Percentiles rank a stretch among this genome's conserved stretches.
Conservation (phyloP, 148 eudicot species). For the Tetragonia tetragonoides region DNA sequence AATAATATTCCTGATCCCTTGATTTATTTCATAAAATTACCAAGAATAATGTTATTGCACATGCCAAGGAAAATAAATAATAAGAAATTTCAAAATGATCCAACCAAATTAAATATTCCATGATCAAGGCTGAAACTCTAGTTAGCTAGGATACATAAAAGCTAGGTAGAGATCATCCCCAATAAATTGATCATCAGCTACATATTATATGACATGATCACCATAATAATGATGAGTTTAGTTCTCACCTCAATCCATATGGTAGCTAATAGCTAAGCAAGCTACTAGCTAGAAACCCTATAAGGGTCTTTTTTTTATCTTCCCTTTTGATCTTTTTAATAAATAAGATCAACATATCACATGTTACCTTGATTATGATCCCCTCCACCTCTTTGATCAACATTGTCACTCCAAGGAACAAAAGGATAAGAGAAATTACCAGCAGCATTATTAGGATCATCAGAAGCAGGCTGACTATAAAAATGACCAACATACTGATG, state of each 20-base stretch:
- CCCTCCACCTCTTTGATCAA: constrained; percentile 18
- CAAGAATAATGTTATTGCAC: constrained; percentile 1
- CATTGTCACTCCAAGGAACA: constrained; percentile 29
- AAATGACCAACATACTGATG: constrained; percentile 3
- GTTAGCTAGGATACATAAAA: constrained; percentile 1
- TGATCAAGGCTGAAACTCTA: not conserved
- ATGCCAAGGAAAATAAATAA: constrained; percentile 5
- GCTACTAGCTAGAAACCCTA: not conserved
- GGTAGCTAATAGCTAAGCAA: not conserved
- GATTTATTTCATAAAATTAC: constrained; percentile 18
- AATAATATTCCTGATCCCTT: not conserved
- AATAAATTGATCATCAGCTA: not conserved
- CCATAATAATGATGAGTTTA: not conserved
- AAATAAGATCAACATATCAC: not conserved
- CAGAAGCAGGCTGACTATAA: constrained; percentile 10
- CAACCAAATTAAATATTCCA: not conserved
- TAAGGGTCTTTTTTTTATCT: not conserved
- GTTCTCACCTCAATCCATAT: not conserved
- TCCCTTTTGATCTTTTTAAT: not conserved
- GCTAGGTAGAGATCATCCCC: constrained; percentile 4
- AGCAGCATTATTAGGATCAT: not conserved
- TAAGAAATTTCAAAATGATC: constrained; percentile 6
- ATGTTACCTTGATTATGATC: constrained; percentile 28
- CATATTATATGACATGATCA: not conserved
- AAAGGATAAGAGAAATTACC: constrained; percentile 12